These are phyloP conservation scores for Phytophthora agathidicida DNA, from an alignment of 352 stramenopile species.

Conservation along the genomic window DNA sequence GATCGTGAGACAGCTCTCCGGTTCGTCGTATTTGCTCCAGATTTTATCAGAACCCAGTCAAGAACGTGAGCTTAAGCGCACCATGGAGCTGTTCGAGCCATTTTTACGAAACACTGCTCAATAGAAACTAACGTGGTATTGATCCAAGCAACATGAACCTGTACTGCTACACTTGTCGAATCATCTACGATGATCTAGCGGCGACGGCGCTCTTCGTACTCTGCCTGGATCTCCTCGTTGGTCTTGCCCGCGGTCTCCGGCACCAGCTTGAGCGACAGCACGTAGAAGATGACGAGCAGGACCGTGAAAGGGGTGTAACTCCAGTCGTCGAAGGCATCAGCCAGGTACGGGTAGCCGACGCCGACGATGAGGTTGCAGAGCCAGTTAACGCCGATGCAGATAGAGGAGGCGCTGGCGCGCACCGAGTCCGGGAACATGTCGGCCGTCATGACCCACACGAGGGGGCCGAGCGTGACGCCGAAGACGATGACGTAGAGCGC, in stretches of 20 bases:
- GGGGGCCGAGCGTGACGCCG: constrained; percentile 50
- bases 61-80: constrained; percentile 53
- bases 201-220: constrained; percentile 41
- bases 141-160: constrained; percentile 21
- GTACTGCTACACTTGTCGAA: constrained; percentile 3
- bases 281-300: constrained; percentile 46
- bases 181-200: constrained; percentile 1
- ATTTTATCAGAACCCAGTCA: constrained; percentile 50
- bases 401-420: constrained; percentile 37
- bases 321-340: constrained; percentile 38
- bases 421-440: constrained; percentile 36
- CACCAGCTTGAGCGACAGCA: constrained; percentile 50
- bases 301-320: constrained; percentile 45
- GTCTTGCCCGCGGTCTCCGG: constrained; percentile 60
- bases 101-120: constrained; percentile 25
- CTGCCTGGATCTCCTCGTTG: constrained; percentile 57
- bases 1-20: constrained; percentile 55
- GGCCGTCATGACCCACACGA: constrained; percentile 39
- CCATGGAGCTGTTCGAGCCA: constrained; percentile 48
- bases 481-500: constrained; percentile 53
- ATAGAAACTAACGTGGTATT: constrained; percentile 32
- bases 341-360: constrained; percentile 48
- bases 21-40: constrained; percentile 71
- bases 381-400: constrained; percentile 51
- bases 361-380: constrained; percentile 53